These are phyloP conservation scores for rapeseed (Brassica napus) DNA, from an alignment of 345 rosid species.

Conservation along the genomic window DNA sequence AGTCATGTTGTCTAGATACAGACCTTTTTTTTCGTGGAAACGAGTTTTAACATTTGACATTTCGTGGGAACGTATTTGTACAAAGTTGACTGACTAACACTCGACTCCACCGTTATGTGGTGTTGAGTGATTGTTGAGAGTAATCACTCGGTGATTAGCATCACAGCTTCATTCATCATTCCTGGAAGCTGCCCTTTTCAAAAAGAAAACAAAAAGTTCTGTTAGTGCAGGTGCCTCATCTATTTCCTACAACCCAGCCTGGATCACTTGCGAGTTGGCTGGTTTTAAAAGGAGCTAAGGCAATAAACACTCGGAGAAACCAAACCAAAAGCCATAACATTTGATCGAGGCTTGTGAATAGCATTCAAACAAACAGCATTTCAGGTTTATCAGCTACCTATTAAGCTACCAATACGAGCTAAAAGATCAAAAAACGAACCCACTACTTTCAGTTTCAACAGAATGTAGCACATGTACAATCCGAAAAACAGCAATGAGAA, in stretches of 20 bases:
- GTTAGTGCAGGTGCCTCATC: conserved; percentile 13
- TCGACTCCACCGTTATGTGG: not conserved
- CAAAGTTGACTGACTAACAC: conserved; percentile 29
- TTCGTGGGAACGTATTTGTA: conserved; percentile 24
- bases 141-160: conserved; percentile 35
- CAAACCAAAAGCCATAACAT: not conserved
- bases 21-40: conserved; percentile 6
- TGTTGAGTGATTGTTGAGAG: not conserved
- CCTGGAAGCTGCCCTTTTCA: conserved; percentile 24
- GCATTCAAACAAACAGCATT: not conserved
- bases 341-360: not conserved
- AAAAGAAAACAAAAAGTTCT: not conserved
- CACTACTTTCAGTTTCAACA: no score
- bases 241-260: not conserved
- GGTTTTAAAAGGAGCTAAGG: not conserved
- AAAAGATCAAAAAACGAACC: not conserved
- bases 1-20: conserved; percentile 7
- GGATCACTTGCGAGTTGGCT: not conserved
- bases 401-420: conserved; percentile 5
- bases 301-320: not conserved
- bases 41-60: conserved; percentile 20
- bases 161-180: conserved; percentile 30
- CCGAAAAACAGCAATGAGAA: not conserved
- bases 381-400: conserved; percentile 1
- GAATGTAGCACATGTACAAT: not conserved